Conservation (phyloP, 768 basidiomycete species). For the Podaxis sp. region DNA sequence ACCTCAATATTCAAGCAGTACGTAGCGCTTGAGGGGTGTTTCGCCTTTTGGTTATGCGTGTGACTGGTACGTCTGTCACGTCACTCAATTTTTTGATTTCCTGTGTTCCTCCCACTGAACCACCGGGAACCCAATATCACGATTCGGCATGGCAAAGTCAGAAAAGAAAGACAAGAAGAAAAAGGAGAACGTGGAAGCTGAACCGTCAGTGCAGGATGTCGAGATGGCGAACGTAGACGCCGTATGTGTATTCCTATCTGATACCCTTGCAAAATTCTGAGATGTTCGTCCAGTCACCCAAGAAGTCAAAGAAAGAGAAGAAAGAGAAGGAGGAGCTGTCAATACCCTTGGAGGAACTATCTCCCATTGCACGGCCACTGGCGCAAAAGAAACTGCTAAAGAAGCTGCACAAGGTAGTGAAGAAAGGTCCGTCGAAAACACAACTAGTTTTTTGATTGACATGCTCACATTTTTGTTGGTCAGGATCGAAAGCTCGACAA, state of each 20-base stretch:
- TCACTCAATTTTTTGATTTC: slow-evolving; percentile 17
- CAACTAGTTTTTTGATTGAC: not conserved
- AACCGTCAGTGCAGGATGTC: slow-evolving; percentile 39
- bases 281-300: slow-evolving; percentile 35
- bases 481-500: slow-evolving; percentile 92
- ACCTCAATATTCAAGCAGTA: no score
- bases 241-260: slow-evolving; percentile 23
- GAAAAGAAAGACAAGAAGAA: slow-evolving; percentile 78
- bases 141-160: slow-evolving; percentile 54
- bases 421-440: slow-evolving; percentile 59
- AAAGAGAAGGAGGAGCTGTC: slow-evolving; percentile 64
- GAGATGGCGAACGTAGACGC: slow-evolving; percentile 42
- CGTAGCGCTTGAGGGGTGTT: no score
- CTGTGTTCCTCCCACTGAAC: slow-evolving; percentile 4
- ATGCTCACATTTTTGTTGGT: not conserved
- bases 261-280: slow-evolving; percentile 7
- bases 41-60: not conserved
- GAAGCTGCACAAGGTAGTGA: slow-evolving; percentile 93
- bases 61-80: slow-evolving; percentile 14
- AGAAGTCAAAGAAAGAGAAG: slow-evolving; percentile 54
- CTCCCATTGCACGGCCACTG: slow-evolving; percentile 91
- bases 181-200: slow-evolving; percentile 32
- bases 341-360: slow-evolving; percentile 78
- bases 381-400: slow-evolving; percentile 93
- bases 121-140: not conserved